phyloP scores from a whole-genome alignment of 2,329 filamentous ascomycete species.

The Ilyonectria robusta region DNA sequence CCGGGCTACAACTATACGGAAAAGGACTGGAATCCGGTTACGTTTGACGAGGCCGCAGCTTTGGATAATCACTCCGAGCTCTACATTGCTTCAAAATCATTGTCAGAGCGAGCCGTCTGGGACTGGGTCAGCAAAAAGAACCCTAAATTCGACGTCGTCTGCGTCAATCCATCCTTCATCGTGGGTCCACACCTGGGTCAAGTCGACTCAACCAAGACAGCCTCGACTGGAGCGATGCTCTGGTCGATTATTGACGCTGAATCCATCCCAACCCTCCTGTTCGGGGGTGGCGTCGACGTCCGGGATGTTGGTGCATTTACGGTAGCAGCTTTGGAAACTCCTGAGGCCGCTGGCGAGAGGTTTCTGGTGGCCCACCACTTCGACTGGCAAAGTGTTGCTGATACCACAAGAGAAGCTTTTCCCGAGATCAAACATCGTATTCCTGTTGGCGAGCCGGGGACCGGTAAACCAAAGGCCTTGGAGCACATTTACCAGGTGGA shows the following conservation, averaged over 20 bases:
- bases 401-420: not conserved
- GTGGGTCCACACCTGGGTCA: not conserved
- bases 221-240: no score
- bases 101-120: not conserved
- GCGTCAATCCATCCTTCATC: not conserved
- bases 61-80: not conserved
- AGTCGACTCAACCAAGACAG: no score
- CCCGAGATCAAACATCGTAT: not conserved
- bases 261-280: no score
- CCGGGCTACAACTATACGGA: not conserved
- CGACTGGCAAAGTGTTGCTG: not conserved
- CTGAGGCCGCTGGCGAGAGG: no score
- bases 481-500: not conserved
- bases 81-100: not conserved
- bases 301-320: no score
- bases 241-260: no score
- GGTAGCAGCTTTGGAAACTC: no score
- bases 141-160: not conserved
- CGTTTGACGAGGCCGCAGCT: not conserved
- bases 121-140: not conserved
- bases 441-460: not conserved
- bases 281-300: no score
- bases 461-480: not conserved
- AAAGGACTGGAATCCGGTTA: not conserved
- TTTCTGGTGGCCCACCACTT: no score